These are phyloP conservation scores for Plantago elongata DNA, from an alignment of 257 asterid genomes.

Conservation along the genomic window DNA sequence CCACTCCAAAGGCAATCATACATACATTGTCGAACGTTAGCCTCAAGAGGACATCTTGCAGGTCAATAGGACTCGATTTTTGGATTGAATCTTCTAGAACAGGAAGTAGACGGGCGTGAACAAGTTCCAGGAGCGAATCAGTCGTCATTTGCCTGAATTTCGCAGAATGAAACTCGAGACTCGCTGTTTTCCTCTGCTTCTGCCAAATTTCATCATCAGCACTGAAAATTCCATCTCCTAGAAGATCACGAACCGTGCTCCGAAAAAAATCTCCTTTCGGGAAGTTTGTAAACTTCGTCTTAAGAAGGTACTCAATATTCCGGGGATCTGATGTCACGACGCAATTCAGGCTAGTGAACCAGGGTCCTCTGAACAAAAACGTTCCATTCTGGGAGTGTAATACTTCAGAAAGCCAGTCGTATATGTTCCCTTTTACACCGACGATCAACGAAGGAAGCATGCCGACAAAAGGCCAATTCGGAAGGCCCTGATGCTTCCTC, in stretches of 20 bases:
- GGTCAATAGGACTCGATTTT: conserved; percentile 34
- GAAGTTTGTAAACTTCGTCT: conserved; percentile 64
- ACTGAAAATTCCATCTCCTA: conserved; percentile 83
- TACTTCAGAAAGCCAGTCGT: conserved; percentile 75
- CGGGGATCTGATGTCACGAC: conserved; percentile 79
- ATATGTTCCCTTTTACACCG: conserved; percentile 50
- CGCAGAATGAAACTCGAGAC: conserved; percentile 80
- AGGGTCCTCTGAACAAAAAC: conserved; percentile 67
- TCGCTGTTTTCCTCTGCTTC: conserved; percentile 74
- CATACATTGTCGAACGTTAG: conserved; percentile 89
- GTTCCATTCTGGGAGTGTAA: conserved; percentile 54
- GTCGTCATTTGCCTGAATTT: conserved; percentile 64
- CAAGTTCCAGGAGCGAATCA: conserved; percentile 69
- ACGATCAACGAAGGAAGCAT: conserved; percentile 76
- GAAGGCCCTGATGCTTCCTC: conserved; percentile 44
- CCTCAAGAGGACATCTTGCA: conserved; percentile 72
- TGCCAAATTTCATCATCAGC: conserved; percentile 81
- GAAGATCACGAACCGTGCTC: conserved; percentile 55
- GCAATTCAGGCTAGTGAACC: conserved; percentile 77
- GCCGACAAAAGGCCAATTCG: conserved; percentile 78
- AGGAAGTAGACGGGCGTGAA: conserved; percentile 63
- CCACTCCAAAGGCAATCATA: conserved; percentile 94
- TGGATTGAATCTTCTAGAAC: conserved; percentile 50
- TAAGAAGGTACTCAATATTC: conserved; percentile 77
- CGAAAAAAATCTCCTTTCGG: conserved; percentile 77